phyloP scores from a whole-genome alignment of 108 stramenopile species.

The Cyclotella kingstonii region DNA sequence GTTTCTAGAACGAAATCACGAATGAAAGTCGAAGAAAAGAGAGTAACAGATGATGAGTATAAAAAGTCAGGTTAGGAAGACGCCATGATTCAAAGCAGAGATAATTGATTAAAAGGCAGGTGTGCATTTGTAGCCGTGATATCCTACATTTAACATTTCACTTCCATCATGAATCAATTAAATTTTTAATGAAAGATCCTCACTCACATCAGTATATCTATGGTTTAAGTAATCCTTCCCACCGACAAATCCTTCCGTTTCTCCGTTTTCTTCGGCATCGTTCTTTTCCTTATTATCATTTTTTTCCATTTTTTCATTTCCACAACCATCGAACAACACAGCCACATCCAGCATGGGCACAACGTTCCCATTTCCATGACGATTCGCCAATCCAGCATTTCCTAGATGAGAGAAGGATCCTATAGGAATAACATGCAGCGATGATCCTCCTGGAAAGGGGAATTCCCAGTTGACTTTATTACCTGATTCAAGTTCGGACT shows the following conservation, averaged over 20 bases:
- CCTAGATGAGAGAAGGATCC: slow-evolving; percentile 38
- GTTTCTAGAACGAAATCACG: slow-evolving; percentile 49
- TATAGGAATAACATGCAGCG: slow-evolving; percentile 18
- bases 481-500: background rate
- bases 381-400: slow-evolving; percentile 60
- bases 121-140: too few species aligned
- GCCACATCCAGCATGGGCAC: slow-evolving; percentile 69
- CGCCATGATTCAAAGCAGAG: too few species aligned
- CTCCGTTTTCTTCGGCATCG: too few species aligned
- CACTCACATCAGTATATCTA: slow-evolving; percentile 82
- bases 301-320: slow-evolving; percentile 12
- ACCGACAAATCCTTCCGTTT: slow-evolving; percentile 42
- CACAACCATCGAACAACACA: slow-evolving; percentile 47
- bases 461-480: slow-evolving; percentile 22
- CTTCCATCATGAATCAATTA: background rate
- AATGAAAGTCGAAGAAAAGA: background rate
- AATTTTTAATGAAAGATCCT: background rate
- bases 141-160: background rate
- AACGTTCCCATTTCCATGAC: slow-evolving; percentile 66
- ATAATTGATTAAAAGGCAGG: too few species aligned
- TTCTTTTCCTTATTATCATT: too few species aligned
- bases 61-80: too few species aligned
- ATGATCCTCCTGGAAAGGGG: slow-evolving; percentile 17
- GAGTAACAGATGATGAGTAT: background rate
- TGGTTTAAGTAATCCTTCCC: slow-evolving; percentile 78